Conservation (phyloP, 345 rosid genomes). For the Eutrema heterophyllum region DNA sequence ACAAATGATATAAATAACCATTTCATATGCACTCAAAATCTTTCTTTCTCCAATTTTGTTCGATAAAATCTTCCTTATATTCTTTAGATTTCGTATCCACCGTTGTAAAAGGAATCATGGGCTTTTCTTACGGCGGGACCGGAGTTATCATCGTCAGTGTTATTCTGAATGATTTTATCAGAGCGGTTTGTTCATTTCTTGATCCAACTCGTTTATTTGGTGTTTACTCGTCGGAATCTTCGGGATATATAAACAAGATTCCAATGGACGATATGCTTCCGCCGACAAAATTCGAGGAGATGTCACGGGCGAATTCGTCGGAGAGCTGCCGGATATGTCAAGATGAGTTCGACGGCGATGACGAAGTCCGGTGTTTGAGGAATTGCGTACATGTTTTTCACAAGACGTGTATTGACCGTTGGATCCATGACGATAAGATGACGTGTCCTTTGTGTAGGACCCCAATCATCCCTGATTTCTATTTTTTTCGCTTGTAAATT, state of each 20-base stretch:
- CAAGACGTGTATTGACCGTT: conserved; percentile 74
- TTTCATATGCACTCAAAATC: not conserved
- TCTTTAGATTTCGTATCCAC: not conserved
- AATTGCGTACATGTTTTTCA: conserved; percentile 80
- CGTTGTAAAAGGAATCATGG: not conserved
- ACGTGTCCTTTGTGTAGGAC: conserved; percentile 91
- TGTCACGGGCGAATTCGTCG: conserved; percentile 26
- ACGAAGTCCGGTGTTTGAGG: conserved; percentile 67
- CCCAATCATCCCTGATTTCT: conserved; percentile 55
- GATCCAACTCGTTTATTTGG: not conserved
- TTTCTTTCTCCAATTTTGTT: not conserved
- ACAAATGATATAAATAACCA: conserved; percentile 4
- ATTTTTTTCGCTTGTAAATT: conserved; percentile 17
- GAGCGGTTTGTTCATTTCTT: conserved; percentile 1
- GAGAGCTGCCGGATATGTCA: conserved; percentile 79
- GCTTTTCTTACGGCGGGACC: conserved; percentile 15
- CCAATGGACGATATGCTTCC: conserved; percentile 58
- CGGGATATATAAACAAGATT: not conserved
- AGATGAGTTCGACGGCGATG: conserved; percentile 60
- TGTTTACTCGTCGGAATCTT: not conserved
- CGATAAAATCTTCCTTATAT: not conserved
- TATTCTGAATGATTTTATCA: conserved; percentile 20
- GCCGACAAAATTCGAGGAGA: conserved; percentile 38
- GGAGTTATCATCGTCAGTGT: conserved; percentile 27
- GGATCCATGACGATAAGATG: conserved; percentile 71